phyloP scores from a whole-genome alignment of 106 monocot genomes.

The Posidonia australis region DNA sequence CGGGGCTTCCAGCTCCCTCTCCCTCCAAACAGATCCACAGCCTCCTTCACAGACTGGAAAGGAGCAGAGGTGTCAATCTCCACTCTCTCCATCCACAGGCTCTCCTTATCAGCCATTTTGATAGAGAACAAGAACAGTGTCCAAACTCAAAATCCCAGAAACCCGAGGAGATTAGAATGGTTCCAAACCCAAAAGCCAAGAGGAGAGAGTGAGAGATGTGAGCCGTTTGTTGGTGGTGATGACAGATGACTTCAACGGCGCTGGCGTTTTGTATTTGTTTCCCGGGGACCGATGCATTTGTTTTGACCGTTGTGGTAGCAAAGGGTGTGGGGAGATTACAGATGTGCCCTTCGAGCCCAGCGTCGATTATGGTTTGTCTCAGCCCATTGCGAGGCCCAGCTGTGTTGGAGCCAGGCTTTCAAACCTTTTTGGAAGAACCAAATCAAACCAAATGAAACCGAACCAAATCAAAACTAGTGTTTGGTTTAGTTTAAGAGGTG shows the following conservation, averaged over 20 bases:
- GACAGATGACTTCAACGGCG: no score
- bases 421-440: no score
- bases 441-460: no score
- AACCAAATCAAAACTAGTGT: no score
- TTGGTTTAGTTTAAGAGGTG: no score
- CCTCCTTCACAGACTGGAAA: constrained; percentile 83
- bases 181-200: background rate
- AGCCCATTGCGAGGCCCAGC: no score
- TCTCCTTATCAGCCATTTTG: constrained; percentile 10
- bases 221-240: no score
- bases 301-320: constrained; percentile 2
- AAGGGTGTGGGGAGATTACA: background rate
- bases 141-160: background rate
- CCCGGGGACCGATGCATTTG: background rate
- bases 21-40: constrained; percentile 71
- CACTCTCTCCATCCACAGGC: constrained; percentile 34
- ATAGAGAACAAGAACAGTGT: background rate
- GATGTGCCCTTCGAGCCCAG: background rate
- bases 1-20: constrained; percentile 57
- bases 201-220: no score
- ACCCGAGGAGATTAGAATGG: background rate
- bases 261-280: background rate
- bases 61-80: constrained; percentile 95
- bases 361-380: background rate
- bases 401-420: no score